Percentiles rank a stretch among this genome's conserved stretches.
Conservation (phyloP, 495 filamentous ascomycete genomes). For the Podospora fimiseda region DNA sequence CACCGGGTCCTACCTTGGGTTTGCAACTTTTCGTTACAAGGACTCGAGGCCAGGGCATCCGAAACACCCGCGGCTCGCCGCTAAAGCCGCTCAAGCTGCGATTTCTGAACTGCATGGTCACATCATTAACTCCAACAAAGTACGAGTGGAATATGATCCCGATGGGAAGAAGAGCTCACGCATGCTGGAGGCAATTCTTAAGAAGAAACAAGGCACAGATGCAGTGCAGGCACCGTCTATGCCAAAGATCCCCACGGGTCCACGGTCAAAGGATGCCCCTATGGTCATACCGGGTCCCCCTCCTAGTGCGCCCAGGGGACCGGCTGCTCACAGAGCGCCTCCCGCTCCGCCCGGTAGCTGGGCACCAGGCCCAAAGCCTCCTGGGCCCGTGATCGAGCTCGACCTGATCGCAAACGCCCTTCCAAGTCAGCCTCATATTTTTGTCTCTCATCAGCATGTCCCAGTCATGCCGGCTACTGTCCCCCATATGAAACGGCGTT, state of each 20-base stretch:
- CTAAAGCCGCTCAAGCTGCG: conserved; percentile 71
- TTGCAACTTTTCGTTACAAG: conserved; percentile 84
- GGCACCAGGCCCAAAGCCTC: conserved; percentile 25
- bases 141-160: conserved; percentile 80
- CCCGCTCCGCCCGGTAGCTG: conserved; percentile 12
- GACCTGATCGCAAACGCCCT: conserved; percentile 59
- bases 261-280: conserved; percentile 33
- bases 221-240: conserved; percentile 26
- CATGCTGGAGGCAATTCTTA: conserved; percentile 63
- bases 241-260: conserved; percentile 35
- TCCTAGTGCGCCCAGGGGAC: conserved; percentile 78
- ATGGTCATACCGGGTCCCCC: conserved; percentile 57
- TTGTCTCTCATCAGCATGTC: conserved; percentile 76
- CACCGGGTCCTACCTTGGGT: conserved; percentile 85
- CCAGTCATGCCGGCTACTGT: conserved; percentile 81
- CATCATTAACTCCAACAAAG: conserved; percentile 62
- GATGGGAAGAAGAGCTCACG: conserved; percentile 74
- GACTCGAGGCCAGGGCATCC: conserved; percentile 51
- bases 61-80: conserved; percentile 53
- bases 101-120: conserved; percentile 60
- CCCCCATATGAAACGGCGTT: conserved; percentile 75
- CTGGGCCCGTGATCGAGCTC: conserved; percentile 20
- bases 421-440: conserved; percentile 83
- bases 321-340: conserved; percentile 55
- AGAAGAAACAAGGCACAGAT: conserved; percentile 55